Conservation (phyloP, 2,329 filamentous ascomycete genomes). For the Penicillium sp. region DNA sequence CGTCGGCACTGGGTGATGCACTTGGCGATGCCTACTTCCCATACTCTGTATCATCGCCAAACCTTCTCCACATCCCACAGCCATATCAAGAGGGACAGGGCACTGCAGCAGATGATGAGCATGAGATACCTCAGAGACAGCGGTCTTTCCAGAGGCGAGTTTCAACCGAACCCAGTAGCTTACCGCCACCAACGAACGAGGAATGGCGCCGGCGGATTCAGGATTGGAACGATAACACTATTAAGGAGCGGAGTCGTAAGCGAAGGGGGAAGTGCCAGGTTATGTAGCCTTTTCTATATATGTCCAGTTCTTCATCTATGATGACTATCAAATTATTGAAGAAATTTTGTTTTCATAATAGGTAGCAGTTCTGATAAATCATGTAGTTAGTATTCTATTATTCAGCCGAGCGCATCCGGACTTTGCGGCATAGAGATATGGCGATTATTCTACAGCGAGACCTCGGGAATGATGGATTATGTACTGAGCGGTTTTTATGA, state of each 20-base stretch:
- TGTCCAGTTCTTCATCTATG: not conserved
- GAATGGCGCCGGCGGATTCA: constrained; percentile 40
- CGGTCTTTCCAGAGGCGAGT: constrained; percentile 28
- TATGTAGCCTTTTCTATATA: constrained; percentile 30
- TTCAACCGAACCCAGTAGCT: constrained; percentile 33
- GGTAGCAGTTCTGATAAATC: not conserved
- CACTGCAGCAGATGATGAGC: constrained; percentile 19
- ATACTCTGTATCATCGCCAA: constrained; percentile 35
- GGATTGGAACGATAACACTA: constrained; percentile 40
- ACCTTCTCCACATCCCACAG: constrained; percentile 27
- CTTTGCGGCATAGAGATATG: too few species aligned
- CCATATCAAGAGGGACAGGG: constrained; percentile 19
- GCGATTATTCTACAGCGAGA: too few species aligned
- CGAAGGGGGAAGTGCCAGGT: constrained; percentile 37
- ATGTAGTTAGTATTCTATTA: too few species aligned
- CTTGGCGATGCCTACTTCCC: constrained; percentile 26
- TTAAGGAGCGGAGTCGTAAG: constrained; percentile 35
- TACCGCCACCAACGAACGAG: constrained; percentile 30
- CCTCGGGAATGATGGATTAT: too few species aligned
- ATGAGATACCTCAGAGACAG: constrained; percentile 20
- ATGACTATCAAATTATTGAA: not conserved
- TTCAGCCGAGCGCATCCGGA: too few species aligned
- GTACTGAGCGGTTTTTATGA: too few species aligned
- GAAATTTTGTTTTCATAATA: not conserved
- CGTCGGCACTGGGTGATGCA: constrained; percentile 18